Percentiles rank a stretch among this genome's conserved stretches.
Conservation (phyloP, 176 grass and related monocot genomes). For the Rhynchospora tenuis region DNA sequence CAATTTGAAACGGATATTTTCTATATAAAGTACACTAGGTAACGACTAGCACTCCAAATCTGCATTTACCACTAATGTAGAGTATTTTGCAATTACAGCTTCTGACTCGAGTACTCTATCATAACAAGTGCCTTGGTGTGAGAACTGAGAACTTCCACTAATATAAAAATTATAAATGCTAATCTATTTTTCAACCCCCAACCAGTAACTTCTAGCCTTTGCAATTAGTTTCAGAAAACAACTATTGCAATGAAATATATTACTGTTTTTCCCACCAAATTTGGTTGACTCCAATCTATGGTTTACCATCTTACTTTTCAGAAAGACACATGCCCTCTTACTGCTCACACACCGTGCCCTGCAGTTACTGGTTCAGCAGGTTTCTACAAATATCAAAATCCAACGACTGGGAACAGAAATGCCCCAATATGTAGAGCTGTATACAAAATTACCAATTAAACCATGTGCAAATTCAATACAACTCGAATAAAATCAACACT, state of each 20-base stretch:
- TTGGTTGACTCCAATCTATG: neutral
- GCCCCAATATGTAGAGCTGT: neutral
- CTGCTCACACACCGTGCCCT: neutral
- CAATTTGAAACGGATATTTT: neutral
- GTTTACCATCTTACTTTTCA: neutral
- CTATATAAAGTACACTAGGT: neutral
- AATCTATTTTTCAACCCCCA: neutral
- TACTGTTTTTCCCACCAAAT: neutral
- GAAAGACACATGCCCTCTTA: neutral
- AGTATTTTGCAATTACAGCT: neutral
- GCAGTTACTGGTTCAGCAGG: neutral
- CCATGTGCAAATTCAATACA: neutral
- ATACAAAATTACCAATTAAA: constrained; percentile 3
- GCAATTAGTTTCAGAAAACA: neutral
- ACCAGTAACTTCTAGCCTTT: neutral
- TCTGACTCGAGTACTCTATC: neutral
- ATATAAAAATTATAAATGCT: neutral
- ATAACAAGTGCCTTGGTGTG: neutral
- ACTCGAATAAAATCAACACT: constrained; percentile 5
- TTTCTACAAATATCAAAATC: neutral
- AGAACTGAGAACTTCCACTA: neutral
- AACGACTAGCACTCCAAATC: neutral
- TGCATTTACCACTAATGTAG: neutral
- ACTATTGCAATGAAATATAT: neutral
- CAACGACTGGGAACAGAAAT: neutral